Evolutionary conservation across 2,329 filamentous ascomycete species (phyloP).

Genomic region (Raffaelea arxii): DNA sequence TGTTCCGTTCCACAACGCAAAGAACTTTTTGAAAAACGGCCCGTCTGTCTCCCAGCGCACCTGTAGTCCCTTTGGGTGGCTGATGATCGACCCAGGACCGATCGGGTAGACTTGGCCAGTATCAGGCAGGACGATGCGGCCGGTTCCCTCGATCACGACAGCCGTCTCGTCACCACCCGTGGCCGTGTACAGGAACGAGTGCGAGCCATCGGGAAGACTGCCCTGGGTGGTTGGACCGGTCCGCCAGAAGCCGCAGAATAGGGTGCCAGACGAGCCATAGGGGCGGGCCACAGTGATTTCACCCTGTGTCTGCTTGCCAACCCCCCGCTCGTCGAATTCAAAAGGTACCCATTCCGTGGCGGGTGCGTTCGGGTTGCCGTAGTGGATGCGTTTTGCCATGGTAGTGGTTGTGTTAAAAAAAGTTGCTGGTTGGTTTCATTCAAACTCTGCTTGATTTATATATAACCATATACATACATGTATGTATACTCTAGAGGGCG

Average conservation of each 20-base stretch:
- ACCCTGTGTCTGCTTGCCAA: not conserved
- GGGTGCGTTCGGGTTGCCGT: not conserved
- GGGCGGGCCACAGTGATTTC: not conserved
- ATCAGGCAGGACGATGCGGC: not conserved
- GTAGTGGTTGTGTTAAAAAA: too few species aligned
- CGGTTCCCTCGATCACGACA: not conserved
- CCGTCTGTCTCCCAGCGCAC: not conserved
- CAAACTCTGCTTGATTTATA: not conserved
- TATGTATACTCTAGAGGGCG: not conserved
- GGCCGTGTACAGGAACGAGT: not conserved
- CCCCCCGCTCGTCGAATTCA: not conserved
- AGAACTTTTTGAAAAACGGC: not conserved
- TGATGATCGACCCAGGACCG: not conserved
- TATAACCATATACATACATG: not conserved
- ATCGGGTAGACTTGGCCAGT: not conserved
- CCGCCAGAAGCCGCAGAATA: not conserved
- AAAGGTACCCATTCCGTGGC: not conserved
- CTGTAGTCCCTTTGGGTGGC: not conserved
- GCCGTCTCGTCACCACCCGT: not conserved
- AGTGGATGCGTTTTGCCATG: too few species aligned
- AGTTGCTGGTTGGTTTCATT: not conserved
- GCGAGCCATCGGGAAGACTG: too few species aligned
- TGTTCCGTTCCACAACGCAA: not conserved
- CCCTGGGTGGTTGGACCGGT: not conserved
- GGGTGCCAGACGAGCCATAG: not conserved